phyloP scores from a whole-genome alignment of 2,329 filamentous ascomycete species.

The Chrysosphaeria jannelii region DNA sequence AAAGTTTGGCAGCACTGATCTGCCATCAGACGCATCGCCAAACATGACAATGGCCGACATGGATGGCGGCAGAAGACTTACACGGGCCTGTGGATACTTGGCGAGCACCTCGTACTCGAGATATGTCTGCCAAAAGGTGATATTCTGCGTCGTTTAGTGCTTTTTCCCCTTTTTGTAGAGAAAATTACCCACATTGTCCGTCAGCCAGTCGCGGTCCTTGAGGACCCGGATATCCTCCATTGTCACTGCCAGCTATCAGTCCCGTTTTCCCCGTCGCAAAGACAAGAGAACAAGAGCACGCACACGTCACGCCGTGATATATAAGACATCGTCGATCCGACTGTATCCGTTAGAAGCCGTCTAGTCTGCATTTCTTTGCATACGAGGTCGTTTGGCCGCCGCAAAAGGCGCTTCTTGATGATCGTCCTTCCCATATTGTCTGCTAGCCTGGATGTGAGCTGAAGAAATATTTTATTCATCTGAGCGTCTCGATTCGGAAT shows the following conservation, averaged over 20 bases:
- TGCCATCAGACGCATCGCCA: too few relatives aligned
- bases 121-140: slow-evolving; percentile 95
- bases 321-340: too few relatives aligned
- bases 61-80: slow-evolving; percentile 68
- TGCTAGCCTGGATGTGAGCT: too few relatives aligned
- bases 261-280: background rate
- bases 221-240: slow-evolving; percentile 70
- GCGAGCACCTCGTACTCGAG: slow-evolving; percentile 69
- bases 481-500: too few relatives aligned
- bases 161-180: background rate
- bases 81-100: slow-evolving; percentile 54
- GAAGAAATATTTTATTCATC: too few relatives aligned
- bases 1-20: slow-evolving; percentile 70
- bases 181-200: slow-evolving; percentile 47
- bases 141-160: slow-evolving; percentile 31
- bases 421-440: too few relatives aligned
- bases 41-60: slow-evolving; percentile 93
- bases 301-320: slow-evolving; percentile 2
- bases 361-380: too few relatives aligned
- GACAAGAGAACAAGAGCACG: background rate
- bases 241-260: slow-evolving; percentile 34
- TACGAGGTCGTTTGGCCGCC: too few relatives aligned
- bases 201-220: slow-evolving; percentile 83
- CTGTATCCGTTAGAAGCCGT: too few relatives aligned
- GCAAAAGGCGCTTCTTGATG: too few relatives aligned